phyloP scores from a whole-genome alignment of 1,284 basidiomycete genomes.

The Papiliotrema laurentii region DNA sequence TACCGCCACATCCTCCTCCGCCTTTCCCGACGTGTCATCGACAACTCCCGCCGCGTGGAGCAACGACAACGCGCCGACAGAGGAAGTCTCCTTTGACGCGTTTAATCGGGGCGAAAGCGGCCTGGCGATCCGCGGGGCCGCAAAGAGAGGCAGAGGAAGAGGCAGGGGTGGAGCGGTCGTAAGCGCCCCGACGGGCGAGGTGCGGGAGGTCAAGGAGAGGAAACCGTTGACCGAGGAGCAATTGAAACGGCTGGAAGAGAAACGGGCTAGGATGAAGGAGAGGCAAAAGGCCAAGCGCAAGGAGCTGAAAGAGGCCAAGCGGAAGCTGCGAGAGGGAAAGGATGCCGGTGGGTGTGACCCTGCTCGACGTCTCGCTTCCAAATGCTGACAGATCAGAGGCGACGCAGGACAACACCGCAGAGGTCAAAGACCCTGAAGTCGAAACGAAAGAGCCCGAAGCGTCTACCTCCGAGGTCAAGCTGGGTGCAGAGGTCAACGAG shows the following conservation, averaged over 20 bases:
- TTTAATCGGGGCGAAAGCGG: conserved; percentile 13
- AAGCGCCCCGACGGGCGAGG: not conserved
- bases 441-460: not conserved
- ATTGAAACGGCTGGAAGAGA: conserved; percentile 22
- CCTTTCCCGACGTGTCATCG: conserved; percentile 23
- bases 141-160: conserved; percentile 4
- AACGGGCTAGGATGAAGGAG: conserved; percentile 23
- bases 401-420: too few species aligned
- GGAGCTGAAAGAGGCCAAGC: conserved; percentile 7
- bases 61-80: conserved; percentile 11
- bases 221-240: conserved; percentile 30
- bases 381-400: too few species aligned
- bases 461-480: not conserved
- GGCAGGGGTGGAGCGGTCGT: conserved; percentile 2
- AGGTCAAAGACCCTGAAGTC: not conserved
- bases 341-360: too few species aligned
- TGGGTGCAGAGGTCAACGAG: not conserved
- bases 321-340: not conserved
- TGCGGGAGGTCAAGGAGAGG: conserved; percentile 5
- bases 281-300: conserved; percentile 32
- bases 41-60: conserved; percentile 31
- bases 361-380: too few species aligned
- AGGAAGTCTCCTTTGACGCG: conserved; percentile 27
- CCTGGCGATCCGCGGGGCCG: not conserved
- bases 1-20: conserved; percentile 1